Base-by-base conservation (phyloP, 2,329 filamentous ascomycete genomes). In the Apiospora aurea region DNA sequence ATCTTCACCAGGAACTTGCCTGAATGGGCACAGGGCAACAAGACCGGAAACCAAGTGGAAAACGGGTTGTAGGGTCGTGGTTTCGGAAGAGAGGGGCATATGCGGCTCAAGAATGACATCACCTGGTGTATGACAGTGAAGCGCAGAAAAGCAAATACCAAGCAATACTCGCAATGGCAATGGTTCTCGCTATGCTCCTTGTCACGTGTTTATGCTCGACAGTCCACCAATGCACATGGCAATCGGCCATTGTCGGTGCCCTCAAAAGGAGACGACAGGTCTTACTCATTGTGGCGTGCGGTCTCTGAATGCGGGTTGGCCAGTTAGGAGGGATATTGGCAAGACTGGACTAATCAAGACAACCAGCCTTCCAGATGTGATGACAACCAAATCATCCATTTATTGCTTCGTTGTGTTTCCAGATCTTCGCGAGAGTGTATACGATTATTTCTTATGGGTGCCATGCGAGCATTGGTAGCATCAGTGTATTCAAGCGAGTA, bases 1-100 rank as follows among this genome's bases (percentile, higher is more conserved):
- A 53, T 72, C 24, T 71, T 69, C 67, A 44, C 24, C 38, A 70
- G 29, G 69, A 72, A 64, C 66, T 26, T 72, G 43, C 69, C 71
- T 1, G 43, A 38, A 5, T 72, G 71, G 71, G 71, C 71, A 8
- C 64, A 69, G 41, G 51, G 43, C 4, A 51, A 41, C 38, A 71
- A 69, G 29, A 71, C 71, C 0, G 71, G 69, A 4, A 21, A 69
- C 26, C 21, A 49, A 4, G 16, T 34, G 43, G 13, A 34, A 34
- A 41, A 41, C 46, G 18, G 7, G 29, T 14, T 16, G 8, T 38
- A 38, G 34, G 7, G 34, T 47, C 6, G 18, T 6, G 18, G 18
- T 18, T 47, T 1, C 21, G 44, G 16, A 47, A 4, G 43, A 44
- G 43, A 44, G 16, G 43, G 43, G 43, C 11, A 5, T 13, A 44